Evolutionary conservation across 2,329 filamentous ascomycete species (phyloP).

Genomic region (Lachnellula cervina): DNA sequence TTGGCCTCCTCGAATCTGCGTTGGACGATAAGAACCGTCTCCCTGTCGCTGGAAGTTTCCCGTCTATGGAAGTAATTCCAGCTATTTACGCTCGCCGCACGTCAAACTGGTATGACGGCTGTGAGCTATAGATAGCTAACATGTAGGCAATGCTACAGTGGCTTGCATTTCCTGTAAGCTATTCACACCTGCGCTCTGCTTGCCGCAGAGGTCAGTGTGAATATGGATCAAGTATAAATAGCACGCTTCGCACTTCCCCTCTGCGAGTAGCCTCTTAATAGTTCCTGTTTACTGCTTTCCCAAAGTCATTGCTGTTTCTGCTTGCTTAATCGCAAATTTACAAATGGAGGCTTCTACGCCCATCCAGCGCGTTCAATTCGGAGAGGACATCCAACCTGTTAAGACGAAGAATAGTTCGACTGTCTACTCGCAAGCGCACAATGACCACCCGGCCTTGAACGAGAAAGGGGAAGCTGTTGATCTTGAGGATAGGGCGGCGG

Average conservation of each 20-base stretch:
- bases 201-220: background rate
- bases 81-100: background rate
- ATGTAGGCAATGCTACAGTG: background rate
- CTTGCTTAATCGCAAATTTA: background rate
- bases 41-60: background rate
- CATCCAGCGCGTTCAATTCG: conserved; percentile 18
- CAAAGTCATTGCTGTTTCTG: background rate
- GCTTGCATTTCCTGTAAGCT: background rate
- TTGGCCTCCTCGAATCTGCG: conserved; percentile 30
- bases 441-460: conserved; percentile 9
- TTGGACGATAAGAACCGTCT: conserved; percentile 17
- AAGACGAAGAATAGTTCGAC: conserved; percentile 7
- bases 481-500: conserved; percentile 23
- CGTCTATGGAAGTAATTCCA: background rate
- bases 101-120: background rate
- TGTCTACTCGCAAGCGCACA: conserved; percentile 5
- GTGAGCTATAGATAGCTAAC: too few relatives aligned
- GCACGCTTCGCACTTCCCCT: background rate
- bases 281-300: background rate
- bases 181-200: background rate
- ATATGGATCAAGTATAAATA: background rate
- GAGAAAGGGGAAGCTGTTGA: conserved; percentile 18
- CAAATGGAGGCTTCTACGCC: conserved; percentile 16
- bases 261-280: background rate
- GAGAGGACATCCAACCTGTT: conserved; percentile 22